Base-by-base conservation (phyloP, 768 basidiomycete genomes). In the Suillus subalutaceus region DNA sequence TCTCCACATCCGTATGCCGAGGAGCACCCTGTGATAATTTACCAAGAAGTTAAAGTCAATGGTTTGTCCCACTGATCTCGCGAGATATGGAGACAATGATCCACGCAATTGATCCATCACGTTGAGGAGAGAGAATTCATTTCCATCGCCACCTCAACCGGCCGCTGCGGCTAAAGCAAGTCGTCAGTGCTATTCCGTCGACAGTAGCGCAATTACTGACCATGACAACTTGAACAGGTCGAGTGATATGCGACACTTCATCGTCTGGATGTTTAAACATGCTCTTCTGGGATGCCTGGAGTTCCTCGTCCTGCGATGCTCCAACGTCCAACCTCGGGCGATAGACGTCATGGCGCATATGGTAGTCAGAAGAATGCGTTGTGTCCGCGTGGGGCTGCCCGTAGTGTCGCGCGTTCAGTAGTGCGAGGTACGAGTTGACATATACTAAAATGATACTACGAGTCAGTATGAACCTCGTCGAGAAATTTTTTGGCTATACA, bases 361-460 rank as follows among this genome's bases (percentile, higher is more conserved):
- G 35, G 6, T 35, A 6, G 5, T 35, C 35, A 1, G 35, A 35
- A 35, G 35, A 35, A 35, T 37, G 1, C 37, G 9, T 37, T 37
- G 8, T 37, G 37, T 10, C 37, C 9, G 9, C 37, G 1, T 37
- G 37, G 37, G 37, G 37, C 37, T 8, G 37, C 13, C 4, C 10
- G 18, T 64, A 64, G 63, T 41, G 40, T 9, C 9, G 9, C 12
- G 59, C 12, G 18, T 64, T 64, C 40, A 64, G 38, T 15, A 64
- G 52, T 35, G 58, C 63, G 18, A 64, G 15, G 58, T 62, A 64
- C 40, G 59, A 57, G 53, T 62, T 64, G 40, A 64, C 59, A 20
- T 64, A 62, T 1, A 62, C 63, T 64, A 6, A 43, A 1, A 60
- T 3, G 37, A 37, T 37, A 37, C 3, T 6, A 10, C 1, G 13